phyloP scores from a whole-genome alignment of 75 land plant species.

The Adiantum capillusveneris region DNA sequence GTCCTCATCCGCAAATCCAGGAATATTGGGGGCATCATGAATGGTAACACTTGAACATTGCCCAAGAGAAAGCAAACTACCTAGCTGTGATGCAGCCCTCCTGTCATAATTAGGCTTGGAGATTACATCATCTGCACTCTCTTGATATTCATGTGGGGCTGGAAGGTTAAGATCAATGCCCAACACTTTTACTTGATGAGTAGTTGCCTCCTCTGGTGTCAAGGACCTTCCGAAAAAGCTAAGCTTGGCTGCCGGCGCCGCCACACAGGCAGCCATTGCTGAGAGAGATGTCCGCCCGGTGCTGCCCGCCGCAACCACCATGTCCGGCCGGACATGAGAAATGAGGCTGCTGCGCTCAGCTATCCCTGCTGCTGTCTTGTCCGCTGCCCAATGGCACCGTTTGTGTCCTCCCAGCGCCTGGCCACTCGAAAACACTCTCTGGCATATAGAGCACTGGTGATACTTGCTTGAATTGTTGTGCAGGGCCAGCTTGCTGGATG shows the following conservation, averaged over 20 bases:
- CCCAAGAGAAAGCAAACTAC: too few relatives aligned
- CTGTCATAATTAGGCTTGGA: too few relatives aligned
- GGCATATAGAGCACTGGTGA: constrained; percentile 51
- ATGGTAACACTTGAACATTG: too few relatives aligned
- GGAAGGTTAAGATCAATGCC: constrained; percentile 19
- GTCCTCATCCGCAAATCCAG: too few relatives aligned
- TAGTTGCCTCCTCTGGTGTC: background rate
- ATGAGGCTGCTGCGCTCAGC: background rate
- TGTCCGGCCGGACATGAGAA: too few relatives aligned
- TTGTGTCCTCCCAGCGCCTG: constrained; percentile 64
- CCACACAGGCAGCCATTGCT: background rate
- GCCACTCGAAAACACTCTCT: constrained; percentile 37
- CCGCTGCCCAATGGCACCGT: constrained; percentile 42
- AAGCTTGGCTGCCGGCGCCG: background rate
- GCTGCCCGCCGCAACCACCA: background rate
- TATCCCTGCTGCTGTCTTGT: background rate
- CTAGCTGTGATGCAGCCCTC: too few relatives aligned
- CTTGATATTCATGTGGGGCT: constrained; percentile 13
- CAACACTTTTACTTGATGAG: too few relatives aligned
- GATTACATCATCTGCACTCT: background rate
- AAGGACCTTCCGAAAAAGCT: background rate
- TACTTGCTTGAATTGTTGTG: constrained; percentile 6
- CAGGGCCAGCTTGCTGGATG: too few relatives aligned
- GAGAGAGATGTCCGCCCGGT: background rate
- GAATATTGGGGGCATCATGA: too few relatives aligned